phyloP scores from a whole-genome alignment of 2,329 filamentous ascomycete species.

The Calonectria fujianensis region DNA sequence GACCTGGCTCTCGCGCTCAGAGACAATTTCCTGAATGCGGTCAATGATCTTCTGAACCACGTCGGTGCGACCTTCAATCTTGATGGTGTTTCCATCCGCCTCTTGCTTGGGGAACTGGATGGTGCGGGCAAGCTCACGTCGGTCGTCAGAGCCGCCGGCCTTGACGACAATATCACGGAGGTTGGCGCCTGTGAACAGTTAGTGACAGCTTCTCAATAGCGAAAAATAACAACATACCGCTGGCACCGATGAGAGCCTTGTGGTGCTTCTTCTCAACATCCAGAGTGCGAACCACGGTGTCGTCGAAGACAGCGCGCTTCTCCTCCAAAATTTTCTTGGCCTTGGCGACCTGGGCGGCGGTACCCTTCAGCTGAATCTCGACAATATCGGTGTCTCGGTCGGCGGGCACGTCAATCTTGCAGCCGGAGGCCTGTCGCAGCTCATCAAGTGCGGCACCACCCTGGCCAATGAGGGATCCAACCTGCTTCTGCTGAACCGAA shows the following conservation, averaged over 20 bases:
- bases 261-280: slow-evolving; percentile 98
- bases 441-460: slow-evolving; percentile 94
- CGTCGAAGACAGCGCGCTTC: slow-evolving; percentile 90
- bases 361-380: slow-evolving; percentile 94
- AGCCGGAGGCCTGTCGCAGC: slow-evolving; percentile 87
- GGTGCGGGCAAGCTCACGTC: slow-evolving; percentile 87
- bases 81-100: slow-evolving; percentile 87
- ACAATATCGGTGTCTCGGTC: slow-evolving; percentile 84
- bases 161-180: slow-evolving; percentile 90
- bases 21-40: slow-evolving; percentile 87
- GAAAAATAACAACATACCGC: slow-evolving; percentile 76
- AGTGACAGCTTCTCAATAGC: slow-evolving; percentile 32
- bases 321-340: slow-evolving; percentile 94
- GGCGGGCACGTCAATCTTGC: slow-evolving; percentile 93
- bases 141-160: slow-evolving; percentile 92
- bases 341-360: slow-evolving; percentile 90
- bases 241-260: slow-evolving; percentile 89
- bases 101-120: slow-evolving; percentile 97
- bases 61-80: slow-evolving; percentile 87
- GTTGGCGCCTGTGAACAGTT: slow-evolving; percentile 80
- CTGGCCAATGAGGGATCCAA: slow-evolving; percentile 95
- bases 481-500: slow-evolving; percentile 90
- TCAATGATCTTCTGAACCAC: slow-evolving; percentile 93
- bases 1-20: slow-evolving; percentile 88
- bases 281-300: slow-evolving; percentile 88